A percentile compares a stretch with the other conserved stretches of the same genome.
phyloP scores from a whole-genome alignment of 768 basidiomycete genomes.

The Dioszegia hungarica region DNA sequence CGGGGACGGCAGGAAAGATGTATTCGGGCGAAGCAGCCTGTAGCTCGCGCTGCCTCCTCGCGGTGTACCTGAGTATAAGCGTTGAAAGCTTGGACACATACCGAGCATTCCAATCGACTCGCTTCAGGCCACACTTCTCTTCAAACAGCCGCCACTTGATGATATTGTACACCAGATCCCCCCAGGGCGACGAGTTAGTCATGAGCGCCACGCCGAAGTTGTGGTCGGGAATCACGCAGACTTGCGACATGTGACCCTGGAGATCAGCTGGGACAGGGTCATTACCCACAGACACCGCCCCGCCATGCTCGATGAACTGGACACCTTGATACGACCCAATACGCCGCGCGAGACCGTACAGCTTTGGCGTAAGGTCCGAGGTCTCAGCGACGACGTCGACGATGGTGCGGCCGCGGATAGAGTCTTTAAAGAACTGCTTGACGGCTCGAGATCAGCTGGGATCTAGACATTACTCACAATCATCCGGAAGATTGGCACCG shows the following conservation, averaged over 20 bases:
- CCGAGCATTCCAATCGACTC: conserved; percentile 19
- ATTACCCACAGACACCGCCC: conserved; percentile 18
- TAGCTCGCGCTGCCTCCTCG: neutral
- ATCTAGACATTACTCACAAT: neutral
- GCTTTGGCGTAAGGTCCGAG: neutral
- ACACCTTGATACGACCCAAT: neutral
- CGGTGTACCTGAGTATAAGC: neutral
- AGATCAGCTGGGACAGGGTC: conserved; percentile 10
- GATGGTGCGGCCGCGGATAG: neutral
- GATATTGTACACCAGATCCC: neutral
- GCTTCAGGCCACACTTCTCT: conserved; percentile 7
- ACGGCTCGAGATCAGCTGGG: neutral
- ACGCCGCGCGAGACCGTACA: neutral
- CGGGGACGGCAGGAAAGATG: neutral
- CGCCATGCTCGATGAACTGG: neutral
- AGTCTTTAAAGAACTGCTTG: neutral
- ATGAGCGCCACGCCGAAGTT: conserved; percentile 29
- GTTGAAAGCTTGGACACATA: neutral
- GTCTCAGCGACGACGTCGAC: neutral
- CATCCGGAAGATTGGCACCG: neutral
- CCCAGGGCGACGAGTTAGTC: conserved; percentile 21
- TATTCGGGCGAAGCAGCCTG: neutral
- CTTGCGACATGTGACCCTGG: conserved; percentile 27
- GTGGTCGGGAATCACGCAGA: conserved; percentile 23
- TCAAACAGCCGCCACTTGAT: conserved; percentile 11